Conservation (phyloP, 805 yeast genomes). For the Yarrowia bubula region DNA sequence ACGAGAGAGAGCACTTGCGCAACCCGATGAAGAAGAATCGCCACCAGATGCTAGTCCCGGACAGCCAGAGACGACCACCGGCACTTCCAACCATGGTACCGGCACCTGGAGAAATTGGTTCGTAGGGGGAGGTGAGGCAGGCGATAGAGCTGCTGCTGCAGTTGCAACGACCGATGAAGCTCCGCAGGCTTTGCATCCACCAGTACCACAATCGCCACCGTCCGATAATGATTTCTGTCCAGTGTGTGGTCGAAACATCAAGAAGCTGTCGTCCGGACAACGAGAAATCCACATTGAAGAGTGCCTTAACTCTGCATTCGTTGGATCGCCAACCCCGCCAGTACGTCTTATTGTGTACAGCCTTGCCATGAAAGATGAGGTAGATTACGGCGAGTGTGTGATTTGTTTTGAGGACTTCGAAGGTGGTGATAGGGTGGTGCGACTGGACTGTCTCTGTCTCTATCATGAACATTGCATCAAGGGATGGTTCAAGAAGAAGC, state of each 20-base stretch:
- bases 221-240: constrained; percentile 26
- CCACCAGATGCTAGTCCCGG: background rate
- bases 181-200: background rate
- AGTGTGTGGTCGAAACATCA: constrained; percentile 26
- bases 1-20: background rate
- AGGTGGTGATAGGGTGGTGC: constrained; percentile 85
- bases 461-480: constrained; percentile 90
- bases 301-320: constrained; percentile 18
- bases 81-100: background rate
- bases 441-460: constrained; percentile 91
- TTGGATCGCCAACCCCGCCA: constrained; percentile 12
- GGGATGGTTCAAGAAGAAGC: constrained; percentile 85
- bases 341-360: constrained; percentile 20
- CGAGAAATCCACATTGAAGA: constrained; percentile 5
- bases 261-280: background rate
- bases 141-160: background rate
- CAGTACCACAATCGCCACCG: constrained; percentile 1
- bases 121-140: background rate
- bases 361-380: constrained; percentile 20
- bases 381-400: constrained; percentile 66
- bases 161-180: background rate
- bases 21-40: background rate
- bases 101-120: constrained; percentile 14
- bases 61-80: too few relatives aligned
- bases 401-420: constrained; percentile 87